Evolutionary conservation across 2,329 filamentous ascomycete species (phyloP).

Genomic region (Aureobasidium vineae): DNA sequence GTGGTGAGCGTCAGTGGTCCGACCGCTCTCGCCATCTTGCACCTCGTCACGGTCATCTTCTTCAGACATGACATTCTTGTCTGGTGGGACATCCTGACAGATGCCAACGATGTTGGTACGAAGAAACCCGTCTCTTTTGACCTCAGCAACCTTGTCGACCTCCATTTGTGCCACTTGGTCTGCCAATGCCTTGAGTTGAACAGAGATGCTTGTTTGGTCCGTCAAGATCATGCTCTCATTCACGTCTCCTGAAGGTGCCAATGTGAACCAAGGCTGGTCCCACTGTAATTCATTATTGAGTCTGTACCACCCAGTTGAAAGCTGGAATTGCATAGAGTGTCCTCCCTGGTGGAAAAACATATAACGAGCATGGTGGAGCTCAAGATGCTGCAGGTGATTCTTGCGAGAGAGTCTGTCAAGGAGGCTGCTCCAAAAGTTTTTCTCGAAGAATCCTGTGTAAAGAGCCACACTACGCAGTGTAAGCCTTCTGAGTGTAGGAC

Average conservation of each 20-base stretch:
- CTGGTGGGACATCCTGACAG: background rate
- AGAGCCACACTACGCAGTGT: background rate
- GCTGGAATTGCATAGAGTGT: background rate
- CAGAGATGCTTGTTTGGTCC: background rate
- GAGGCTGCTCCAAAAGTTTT: background rate
- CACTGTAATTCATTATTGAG: background rate
- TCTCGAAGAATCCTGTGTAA: background rate
- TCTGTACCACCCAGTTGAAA: background rate
- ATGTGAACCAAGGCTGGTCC: background rate
- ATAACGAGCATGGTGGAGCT: background rate
- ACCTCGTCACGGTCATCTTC: background rate
- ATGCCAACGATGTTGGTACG: background rate
- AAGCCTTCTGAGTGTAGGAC: background rate
- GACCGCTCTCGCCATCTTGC: background rate
- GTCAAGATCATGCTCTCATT: background rate
- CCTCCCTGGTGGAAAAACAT: background rate
- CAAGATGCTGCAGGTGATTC: background rate
- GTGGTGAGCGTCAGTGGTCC: background rate
- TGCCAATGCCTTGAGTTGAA: background rate
- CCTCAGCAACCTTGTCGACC: background rate
- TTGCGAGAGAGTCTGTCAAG: background rate
- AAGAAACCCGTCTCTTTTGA: background rate
- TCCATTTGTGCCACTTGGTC: background rate
- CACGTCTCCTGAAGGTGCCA: background rate
- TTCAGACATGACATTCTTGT: background rate